phyloP scores from a whole-genome alignment of 805 yeast genomes.

The Spencermartinsiella europaea region DNA sequence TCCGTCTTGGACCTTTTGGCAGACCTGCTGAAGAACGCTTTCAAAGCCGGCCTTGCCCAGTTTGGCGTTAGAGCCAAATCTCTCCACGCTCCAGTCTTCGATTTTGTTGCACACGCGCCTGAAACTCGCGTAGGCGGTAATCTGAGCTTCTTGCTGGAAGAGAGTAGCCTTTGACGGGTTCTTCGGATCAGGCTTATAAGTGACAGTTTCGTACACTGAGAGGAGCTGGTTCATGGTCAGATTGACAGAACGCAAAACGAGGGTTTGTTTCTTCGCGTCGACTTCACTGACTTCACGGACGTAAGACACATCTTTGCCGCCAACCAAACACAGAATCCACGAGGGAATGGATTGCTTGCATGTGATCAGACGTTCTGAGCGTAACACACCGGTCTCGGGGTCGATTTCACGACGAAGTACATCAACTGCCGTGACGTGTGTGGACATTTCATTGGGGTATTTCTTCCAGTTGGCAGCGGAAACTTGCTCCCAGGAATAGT shows the following conservation, averaged over 20 bases:
- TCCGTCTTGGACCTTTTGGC: conserved; percentile 26
- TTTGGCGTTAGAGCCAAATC: conserved; percentile 83
- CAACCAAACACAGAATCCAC: conserved; percentile 68
- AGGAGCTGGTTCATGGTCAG: conserved; percentile 72
- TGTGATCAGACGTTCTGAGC: conserved; percentile 83
- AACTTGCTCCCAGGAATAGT: conserved; percentile 90
- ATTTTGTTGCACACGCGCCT: conserved; percentile 67
- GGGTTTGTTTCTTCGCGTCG: conserved; percentile 56
- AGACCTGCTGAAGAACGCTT: conserved; percentile 49
- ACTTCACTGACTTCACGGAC: conserved; percentile 88
- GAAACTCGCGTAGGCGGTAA: conserved; percentile 77
- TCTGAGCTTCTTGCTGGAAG: conserved; percentile 80
- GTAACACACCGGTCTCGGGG: conserved; percentile 46
- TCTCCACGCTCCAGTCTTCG: conserved; percentile 87
- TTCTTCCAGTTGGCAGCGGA: conserved; percentile 96
- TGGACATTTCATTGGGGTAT: conserved; percentile 89
- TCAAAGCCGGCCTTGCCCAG: conserved; percentile 85
- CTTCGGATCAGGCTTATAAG: conserved; percentile 61
- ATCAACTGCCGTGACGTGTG: conserved; percentile 93
- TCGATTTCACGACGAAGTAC: conserved; percentile 69
- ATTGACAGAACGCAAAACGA: conserved; percentile 81
- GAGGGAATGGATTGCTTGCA: conserved; percentile 81
- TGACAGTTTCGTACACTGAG: conserved; percentile 82
- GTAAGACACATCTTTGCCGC: conserved; percentile 66
- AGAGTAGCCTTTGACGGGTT: conserved; percentile 49